Conservation (phyloP, 257 asterid species). For the Cinchona pubescens region DNA sequence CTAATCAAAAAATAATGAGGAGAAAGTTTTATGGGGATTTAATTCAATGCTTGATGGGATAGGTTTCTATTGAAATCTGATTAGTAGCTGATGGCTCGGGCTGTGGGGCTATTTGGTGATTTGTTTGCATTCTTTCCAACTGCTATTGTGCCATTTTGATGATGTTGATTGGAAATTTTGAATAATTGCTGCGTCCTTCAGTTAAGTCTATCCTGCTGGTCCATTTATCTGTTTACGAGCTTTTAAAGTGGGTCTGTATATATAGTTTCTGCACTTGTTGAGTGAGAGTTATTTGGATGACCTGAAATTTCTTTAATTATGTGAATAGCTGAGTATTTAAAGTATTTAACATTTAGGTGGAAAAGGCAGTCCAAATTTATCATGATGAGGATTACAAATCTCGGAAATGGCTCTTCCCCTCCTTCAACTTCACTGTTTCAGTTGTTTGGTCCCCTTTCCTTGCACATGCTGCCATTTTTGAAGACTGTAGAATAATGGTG, state of each 20-base stretch:
- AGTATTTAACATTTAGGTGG: constrained; percentile 44
- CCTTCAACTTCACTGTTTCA: constrained; percentile 56
- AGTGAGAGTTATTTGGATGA: constrained; percentile 5
- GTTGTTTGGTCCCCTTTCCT: constrained; percentile 81
- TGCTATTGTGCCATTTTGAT: not conserved
- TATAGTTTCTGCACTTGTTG: not conserved
- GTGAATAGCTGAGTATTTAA: not conserved
- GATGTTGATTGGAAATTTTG: not conserved
- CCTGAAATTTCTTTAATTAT: not conserved
- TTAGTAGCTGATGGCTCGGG: not conserved
- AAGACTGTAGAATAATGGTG: constrained; percentile 62
- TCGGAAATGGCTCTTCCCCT: constrained; percentile 68
- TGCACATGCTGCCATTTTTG: constrained; percentile 58
- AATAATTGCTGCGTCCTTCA: not conserved
- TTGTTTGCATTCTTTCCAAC: not conserved
- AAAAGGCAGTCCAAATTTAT: constrained; percentile 59
- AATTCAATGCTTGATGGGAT: not conserved
- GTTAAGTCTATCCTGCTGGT: too few species aligned
- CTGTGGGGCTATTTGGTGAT: not conserved
- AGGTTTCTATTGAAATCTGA: not conserved
- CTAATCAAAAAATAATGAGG: not conserved
- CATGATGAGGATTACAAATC: constrained; percentile 57
- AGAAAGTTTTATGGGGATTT: not conserved
- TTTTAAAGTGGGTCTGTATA: not conserved
- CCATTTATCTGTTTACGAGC: not conserved